Evolutionary conservation across 176 grass and related monocot species (phyloP), one percentile per base, ranked within the genome.

Genomic region (Tuctoria greenei): DNA sequence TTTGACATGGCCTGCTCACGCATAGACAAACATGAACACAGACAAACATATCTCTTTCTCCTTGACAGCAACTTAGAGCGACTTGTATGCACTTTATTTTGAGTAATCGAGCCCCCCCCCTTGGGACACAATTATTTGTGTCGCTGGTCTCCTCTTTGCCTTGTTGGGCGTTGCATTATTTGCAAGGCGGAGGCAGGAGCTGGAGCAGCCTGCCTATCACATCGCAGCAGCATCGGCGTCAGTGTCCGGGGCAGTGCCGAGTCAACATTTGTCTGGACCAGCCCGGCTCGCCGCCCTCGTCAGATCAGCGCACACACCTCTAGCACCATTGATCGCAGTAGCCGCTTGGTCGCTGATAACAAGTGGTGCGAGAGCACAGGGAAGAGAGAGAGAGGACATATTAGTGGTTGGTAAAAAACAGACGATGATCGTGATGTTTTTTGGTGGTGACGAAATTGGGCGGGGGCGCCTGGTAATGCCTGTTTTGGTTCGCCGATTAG

Each of bases 71-170:
- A 23, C 38, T 42, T 26, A 13, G 4, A 20, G 9, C 1, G 39
- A 51, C 8, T 38, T 10, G 27, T 46, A 16, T 31, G 15, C 37
- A 49, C 1, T 4, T 27, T 11, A 47, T 20, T 20, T 20, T n/a
- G 31, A 43, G 16, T 27, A 47, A 17, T 27, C 35, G 60, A 18
- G 31, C 31, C 14, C 58, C 82, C 49, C 44, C 55, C 25, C 44
- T 21, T 17, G 4, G 16, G 39, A 54, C 42, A 25, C 74, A 64
- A 84, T 84, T 84, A 78, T 78, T 84, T 66, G 8, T 15, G 36
- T 70, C 28, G 36, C 47, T 51, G 15, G 47, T 1, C 24, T 1
- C 0, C 36, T 1, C 60, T 12, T 24, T 24, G 60, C 61, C 46
- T 12, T 18, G 60, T 47, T 37, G 70, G 69, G 17, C 36, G 43